Base-by-base conservation (phyloP, 495 filamentous ascomycete species). In the Tuber melanosporum region DNA sequence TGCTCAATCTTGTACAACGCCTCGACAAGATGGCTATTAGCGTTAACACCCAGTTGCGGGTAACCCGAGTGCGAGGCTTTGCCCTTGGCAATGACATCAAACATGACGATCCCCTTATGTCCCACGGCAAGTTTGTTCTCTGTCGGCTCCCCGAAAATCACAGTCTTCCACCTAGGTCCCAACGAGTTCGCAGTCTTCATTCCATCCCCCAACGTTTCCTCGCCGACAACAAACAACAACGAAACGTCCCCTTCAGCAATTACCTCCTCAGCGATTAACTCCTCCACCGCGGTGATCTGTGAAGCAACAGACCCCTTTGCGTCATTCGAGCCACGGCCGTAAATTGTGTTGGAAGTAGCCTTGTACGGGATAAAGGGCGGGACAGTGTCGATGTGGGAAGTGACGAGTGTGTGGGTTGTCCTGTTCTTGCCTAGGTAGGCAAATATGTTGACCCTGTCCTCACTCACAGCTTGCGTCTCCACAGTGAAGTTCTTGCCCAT, bases 101-200 rank as follows among this genome's bases (percentile, higher is more conserved):
- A 90, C 15, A 85, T 85, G 5, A 92, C 81, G 80, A 91, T 91
- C 6, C 95, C 95, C 83, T 98, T 98, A 86, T 98, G 95, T 0
- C 95, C 95, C 49, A 91, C 88, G 1, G 93, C 94, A 43, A 98
- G 91, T 83, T 91, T 91, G 73, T 90, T 87, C 79, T 97, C 93
- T 0, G 95, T 98, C 17, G 95, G 95, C 82, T 98, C 95, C 66
- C 91, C 95, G 82, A 97, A 98, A 83, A 98, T 92, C 76, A 93
- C 89, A 6, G 92, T 88, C 73, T 89, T 87, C 85, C 89, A 90
- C 69, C 84, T 83, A 43, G 85, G 78, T 5, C 85, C 83, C 49
- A 87, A 86, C 45, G 70, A 71, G 41, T 86, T 82, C 62, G 90
- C 90, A 83, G 85, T 74, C 71, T 85, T 88, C 95, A 98, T 98